Evolutionary conservation across 306 rosid species (phyloP), one percentile per base, ranked within the genome.

Genomic region (Trifolium subterraneum): DNA sequence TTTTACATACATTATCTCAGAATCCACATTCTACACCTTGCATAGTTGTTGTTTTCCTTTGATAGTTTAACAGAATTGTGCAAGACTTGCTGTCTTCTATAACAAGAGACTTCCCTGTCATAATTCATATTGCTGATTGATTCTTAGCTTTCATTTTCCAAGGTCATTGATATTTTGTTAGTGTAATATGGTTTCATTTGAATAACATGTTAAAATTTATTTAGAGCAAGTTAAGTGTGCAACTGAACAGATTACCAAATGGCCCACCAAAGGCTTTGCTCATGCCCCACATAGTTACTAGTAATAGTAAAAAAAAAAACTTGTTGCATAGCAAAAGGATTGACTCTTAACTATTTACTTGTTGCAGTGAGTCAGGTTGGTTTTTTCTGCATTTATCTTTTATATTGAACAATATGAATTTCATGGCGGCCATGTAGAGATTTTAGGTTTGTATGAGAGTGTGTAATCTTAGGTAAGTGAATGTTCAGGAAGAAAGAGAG

Each of bases 401-500:
- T 58, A 55, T 22, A 45, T 48, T 60, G n/a, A 31, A n/a, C 56
- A 3, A 11, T 50, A 50, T 39, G 25, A 25, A 63, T 35, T 51
- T 13, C 35, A 39, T 51, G 61, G 9, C 35, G 61, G 9, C 35
- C 64, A 70, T 31, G 12, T 54, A 70, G 33, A n/a, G 13, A 47
- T 16, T 67, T 59, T 68, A 33, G 39, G 36, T 69, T 50, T 76
- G 51, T 44, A 19, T 10, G 61, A 25, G 59, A 39, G 59, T 25
- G 16, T 75, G 22, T 67, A 54, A 41, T 66, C 74, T 39, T 18
- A 41, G 48, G 39, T 39, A 22, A 54, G 23, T 29, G 79, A 91
- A 89, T 38, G 88, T 19, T 66, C 78, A 44, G 10, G 47, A 19
- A 66, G 69, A 66, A 45, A 35, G 29, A 9, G 27, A 63, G 47